Conservation (phyloP, 2,329 filamentous ascomycete genomes). For the Atkinsonella hypoxylon region DNA sequence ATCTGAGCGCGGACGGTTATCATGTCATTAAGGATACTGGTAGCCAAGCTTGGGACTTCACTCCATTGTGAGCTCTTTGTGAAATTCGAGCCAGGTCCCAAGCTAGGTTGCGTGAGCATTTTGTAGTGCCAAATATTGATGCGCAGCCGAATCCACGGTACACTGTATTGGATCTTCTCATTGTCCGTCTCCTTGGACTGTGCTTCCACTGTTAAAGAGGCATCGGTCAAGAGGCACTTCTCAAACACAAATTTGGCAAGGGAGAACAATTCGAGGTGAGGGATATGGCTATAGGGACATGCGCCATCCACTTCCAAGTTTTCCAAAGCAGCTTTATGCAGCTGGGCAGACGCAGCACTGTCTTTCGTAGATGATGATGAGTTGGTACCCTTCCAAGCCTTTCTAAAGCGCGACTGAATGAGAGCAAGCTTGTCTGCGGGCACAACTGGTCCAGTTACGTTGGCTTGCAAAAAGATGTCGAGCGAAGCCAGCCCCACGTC, state of each 20-base stretch:
- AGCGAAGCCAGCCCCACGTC: conserved; percentile 32
- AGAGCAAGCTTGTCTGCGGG: conserved; percentile 12
- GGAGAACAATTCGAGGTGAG: conserved; percentile 71
- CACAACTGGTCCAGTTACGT: conserved; percentile 79
- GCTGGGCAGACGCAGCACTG: conserved; percentile 19
- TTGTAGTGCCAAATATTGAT: conserved; percentile 59
- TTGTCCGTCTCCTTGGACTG: conserved; percentile 19
- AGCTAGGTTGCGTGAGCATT: conserved; percentile 43
- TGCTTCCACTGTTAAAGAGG: conserved; percentile 15
- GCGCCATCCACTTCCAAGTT: conserved; percentile 73
- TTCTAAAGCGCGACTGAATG: conserved; percentile 27
- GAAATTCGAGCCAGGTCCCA: conserved; percentile 42
- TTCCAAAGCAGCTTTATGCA: conserved; percentile 49
- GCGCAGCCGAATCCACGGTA: conserved; percentile 55
- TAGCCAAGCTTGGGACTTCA: conserved; percentile 44
- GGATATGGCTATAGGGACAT: conserved; percentile 73
- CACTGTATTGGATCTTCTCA: conserved; percentile 34
- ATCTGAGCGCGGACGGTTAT: conserved; percentile 28
- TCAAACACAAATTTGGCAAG: conserved; percentile 48
- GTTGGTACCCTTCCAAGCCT: conserved; percentile 20
- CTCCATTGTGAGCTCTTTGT: conserved; percentile 46
- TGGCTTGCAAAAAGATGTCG: conserved; percentile 72
- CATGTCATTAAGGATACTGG: conserved; percentile 32
- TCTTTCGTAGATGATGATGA: not conserved
- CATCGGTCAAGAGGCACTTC: conserved; percentile 11